Evolutionary conservation across 1,139 yeast species (phyloP).

Genomic region (Diutina neorugosa): DNA sequence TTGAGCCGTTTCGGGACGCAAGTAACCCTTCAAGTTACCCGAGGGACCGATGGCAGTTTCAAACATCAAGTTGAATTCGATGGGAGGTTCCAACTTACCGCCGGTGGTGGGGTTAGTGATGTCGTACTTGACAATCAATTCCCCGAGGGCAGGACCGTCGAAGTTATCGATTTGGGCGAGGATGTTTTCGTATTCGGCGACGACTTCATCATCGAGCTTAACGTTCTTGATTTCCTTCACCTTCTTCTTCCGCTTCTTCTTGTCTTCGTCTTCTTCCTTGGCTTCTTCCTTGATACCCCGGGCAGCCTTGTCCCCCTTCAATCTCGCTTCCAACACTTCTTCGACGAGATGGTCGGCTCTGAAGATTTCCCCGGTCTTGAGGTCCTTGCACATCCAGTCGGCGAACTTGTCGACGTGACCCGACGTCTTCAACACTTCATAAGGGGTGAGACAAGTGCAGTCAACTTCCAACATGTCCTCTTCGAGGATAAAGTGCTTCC

Average conservation of each 20-base stretch:
- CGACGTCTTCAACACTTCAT: conserved; percentile 93
- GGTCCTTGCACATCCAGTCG: conserved; percentile 98
- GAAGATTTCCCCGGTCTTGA: conserved; percentile 93
- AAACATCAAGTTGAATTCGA: conserved; percentile 95
- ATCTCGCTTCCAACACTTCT: conserved; percentile 89
- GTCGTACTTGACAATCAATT: conserved; percentile 65
- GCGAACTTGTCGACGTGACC: conserved; percentile 99
- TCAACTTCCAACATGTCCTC: conserved; percentile 99
- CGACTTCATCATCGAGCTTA: conserved; percentile 71
- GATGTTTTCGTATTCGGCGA: conserved; percentile 69
- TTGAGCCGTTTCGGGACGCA: conserved; percentile 99
- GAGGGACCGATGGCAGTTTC: conserved; percentile 99
- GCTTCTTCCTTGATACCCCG: conserved; percentile 51
- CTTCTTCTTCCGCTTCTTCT: conserved; percentile 74
- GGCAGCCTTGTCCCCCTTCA: conserved; percentile 94
- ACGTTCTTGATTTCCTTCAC: conserved; percentile 89
- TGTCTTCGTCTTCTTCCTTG: conserved; percentile 51
- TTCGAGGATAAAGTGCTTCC: conserved; percentile 93
- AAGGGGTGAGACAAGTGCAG: conserved; percentile 94
- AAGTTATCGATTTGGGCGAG: conserved; percentile 93
- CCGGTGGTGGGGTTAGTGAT: conserved; percentile 89
- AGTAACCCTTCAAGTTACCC: conserved; percentile 87
- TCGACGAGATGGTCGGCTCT: conserved; percentile 97
- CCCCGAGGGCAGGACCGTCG: conserved; percentile 87
- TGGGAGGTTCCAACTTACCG: conserved; percentile 78